Base-by-base conservation (phyloP, 2,329 filamentous ascomycete species). In the Diaporthe humulicola region DNA sequence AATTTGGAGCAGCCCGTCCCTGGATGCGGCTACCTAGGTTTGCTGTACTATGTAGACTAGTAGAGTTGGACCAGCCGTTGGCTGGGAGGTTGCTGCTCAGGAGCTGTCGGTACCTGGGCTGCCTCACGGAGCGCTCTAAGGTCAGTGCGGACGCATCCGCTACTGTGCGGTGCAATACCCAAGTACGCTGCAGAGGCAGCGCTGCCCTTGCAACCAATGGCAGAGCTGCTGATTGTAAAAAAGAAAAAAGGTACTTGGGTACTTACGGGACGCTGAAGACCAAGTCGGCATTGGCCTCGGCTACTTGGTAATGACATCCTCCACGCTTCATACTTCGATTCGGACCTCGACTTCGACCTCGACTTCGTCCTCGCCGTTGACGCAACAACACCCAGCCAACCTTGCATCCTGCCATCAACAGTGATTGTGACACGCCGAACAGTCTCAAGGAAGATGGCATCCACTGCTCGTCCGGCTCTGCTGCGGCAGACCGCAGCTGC, bases 381-480 rank as follows among this genome's bases (percentile, higher is more conserved):
- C 52, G 72, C 77, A 78, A 79, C 73, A 76, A 71, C 76, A 30
- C 36, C 71, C 58, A 48, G 71, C 60, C 48, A 69, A 76, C 52
- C 19, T 56, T 38, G 45, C 61, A 75, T 7, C 30, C 45, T 52
- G 30, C 30, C 33, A n/a, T 19, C 64, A 28, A 52, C 22, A 14
- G 22, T 40, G 48, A 69, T 40, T 54, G 64, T 22, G 64, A 33
- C 64, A 17, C 64, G 64, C 48, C 33, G 48, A 54, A 10, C 38
- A 28, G 33, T 19, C 45, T 38, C 38, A 73, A 71, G 77, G 79
- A 83, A 77, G 73, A 92, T 92, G 90, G 89, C 89, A 78, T 91
- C 90, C 74, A 83, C 90, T 80, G 83, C 87, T 80, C 89, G 89
- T 81, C 85, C 89, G 73, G 84, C 87, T 78, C 83, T 91, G 83